Conservation (phyloP, 352 stramenopile species). For the Phytophthora europaea region DNA sequence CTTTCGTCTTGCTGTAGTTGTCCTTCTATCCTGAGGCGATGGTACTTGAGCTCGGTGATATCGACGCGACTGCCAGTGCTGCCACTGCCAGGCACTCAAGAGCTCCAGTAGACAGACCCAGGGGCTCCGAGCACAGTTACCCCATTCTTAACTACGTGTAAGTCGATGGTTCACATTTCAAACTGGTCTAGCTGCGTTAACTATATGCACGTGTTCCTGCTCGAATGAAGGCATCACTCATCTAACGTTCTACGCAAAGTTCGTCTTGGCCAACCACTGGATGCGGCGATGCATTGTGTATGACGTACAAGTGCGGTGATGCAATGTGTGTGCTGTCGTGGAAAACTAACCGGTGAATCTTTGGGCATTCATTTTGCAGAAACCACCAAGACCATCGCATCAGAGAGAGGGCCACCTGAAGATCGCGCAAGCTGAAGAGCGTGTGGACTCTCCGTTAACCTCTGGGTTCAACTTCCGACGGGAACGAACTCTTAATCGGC, state of each 20-base stretch:
- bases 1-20: neutral
- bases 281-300: constrained; percentile 47
- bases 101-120: constrained; percentile 40
- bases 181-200: neutral
- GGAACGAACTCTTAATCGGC: constrained; percentile 8
- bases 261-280: constrained; percentile 62
- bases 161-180: constrained; percentile 5
- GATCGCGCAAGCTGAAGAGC: constrained; percentile 1
- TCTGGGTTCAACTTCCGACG: constrained; percentile 8
- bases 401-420: neutral
- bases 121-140: constrained; percentile 37
- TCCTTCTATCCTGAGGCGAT: constrained; percentile 5
- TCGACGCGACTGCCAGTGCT: neutral
- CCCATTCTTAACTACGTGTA: constrained; percentile 82
- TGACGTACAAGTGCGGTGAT: neutral
- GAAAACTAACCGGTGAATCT: neutral
- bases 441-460: neutral
- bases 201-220: neutral
- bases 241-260: constrained; percentile 67
- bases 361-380: neutral
- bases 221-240: constrained; percentile 51
- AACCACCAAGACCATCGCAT: neutral
- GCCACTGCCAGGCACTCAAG: neutral
- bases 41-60: constrained; percentile 16
- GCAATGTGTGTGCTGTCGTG: neutral